Evolutionary conservation across 2,329 filamentous ascomycete genomes (phyloP).

Genomic region (Aspergillus sp.): DNA sequence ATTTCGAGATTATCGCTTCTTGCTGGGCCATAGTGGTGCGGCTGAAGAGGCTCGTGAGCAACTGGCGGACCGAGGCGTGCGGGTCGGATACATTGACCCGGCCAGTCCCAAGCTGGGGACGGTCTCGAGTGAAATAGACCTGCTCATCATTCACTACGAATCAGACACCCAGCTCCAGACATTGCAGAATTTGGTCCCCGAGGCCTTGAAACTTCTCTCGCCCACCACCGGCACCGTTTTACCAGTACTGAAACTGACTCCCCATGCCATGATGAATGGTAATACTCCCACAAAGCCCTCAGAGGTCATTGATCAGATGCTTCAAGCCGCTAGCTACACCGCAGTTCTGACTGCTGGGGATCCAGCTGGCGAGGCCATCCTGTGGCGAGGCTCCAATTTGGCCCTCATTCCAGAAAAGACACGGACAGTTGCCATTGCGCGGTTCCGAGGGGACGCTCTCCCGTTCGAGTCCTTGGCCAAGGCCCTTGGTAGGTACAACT

Average conservation of each 20-base stretch:
- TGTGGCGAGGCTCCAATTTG: not conserved
- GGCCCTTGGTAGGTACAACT: not conserved
- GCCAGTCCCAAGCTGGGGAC: not conserved
- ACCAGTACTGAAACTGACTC: too few species aligned
- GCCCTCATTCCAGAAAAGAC: not conserved
- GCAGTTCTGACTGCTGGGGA: not conserved
- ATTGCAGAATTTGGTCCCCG: not conserved
- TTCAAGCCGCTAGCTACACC: not conserved
- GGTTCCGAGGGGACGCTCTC: not conserved
- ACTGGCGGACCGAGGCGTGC: not conserved
- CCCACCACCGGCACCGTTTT: too few species aligned
- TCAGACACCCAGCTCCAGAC: not conserved
- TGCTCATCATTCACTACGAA: not conserved
- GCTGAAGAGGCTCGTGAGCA: not conserved
- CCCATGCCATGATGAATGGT: not conserved
- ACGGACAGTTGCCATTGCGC: not conserved
- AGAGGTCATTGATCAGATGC: not conserved
- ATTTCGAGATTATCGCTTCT: not conserved
- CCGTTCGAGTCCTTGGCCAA: not conserved
- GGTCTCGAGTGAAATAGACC: not conserved
- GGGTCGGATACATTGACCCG: not conserved
- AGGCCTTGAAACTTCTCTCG: not conserved
- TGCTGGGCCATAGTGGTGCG: not conserved
- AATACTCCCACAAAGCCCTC: not conserved
- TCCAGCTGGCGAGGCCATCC: not conserved